Conservation (phyloP, 2,329 filamentous ascomycete species). For the Keithomyces neogunnii region DNA sequence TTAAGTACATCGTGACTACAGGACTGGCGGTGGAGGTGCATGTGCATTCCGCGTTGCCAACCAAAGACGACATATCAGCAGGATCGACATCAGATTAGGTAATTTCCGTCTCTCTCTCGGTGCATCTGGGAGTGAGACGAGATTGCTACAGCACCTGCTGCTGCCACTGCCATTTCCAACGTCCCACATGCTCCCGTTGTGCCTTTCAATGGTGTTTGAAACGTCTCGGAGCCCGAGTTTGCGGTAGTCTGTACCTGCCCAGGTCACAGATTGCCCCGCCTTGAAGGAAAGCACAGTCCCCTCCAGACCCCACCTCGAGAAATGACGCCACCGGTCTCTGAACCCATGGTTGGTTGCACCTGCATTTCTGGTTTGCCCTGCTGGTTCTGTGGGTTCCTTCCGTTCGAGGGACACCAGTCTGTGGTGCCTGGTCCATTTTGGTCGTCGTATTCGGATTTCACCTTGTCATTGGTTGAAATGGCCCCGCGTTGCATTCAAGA, state of each 20-base stretch:
- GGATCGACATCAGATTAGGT: too few relatives aligned
- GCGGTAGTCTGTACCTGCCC: too few relatives aligned
- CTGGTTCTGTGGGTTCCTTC: background rate
- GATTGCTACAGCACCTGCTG: too few relatives aligned
- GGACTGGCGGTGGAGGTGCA: constrained; percentile 2
- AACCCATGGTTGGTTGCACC: background rate
- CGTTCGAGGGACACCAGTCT: background rate
- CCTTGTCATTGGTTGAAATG: background rate
- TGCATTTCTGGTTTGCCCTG: background rate
- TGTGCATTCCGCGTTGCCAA: background rate
- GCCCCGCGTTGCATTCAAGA: background rate
- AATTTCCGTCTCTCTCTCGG: too few relatives aligned
- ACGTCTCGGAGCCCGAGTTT: too few relatives aligned
- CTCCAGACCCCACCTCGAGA: background rate
- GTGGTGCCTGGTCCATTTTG: background rate
- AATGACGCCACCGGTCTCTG: constrained; percentile 2
- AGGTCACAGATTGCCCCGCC: background rate
- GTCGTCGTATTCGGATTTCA: background rate
- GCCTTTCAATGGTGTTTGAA: too few relatives aligned
- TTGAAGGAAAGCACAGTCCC: background rate
- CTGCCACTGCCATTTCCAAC: too few relatives aligned
- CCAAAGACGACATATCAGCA: background rate
- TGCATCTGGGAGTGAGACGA: background rate
- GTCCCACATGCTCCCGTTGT: too few relatives aligned
- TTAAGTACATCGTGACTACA: background rate